Evolutionary conservation across 345 rosid genomes (phyloP).

Genomic region (Physaria fendleri): DNA sequence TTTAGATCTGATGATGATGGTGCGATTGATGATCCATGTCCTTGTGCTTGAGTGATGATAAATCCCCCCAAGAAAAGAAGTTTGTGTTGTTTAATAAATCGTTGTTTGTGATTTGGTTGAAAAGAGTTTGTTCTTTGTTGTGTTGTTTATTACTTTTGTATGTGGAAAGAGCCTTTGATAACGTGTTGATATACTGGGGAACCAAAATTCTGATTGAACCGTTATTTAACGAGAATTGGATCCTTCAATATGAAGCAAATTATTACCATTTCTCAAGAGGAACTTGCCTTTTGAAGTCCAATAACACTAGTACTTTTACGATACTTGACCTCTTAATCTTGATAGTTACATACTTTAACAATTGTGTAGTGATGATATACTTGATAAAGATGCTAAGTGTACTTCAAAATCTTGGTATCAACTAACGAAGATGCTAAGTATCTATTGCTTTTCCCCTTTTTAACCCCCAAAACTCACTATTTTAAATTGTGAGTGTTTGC

Average conservation of each 20-base stretch:
- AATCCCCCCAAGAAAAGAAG: not conserved
- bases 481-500: too few species aligned
- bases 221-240: constrained; percentile 38
- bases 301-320: too few species aligned
- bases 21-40: constrained; percentile 45
- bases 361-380: not conserved
- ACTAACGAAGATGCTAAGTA: constrained; percentile 13
- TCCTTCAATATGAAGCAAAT: constrained; percentile 66
- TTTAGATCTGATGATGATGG: constrained; percentile 38
- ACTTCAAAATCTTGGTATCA: constrained; percentile 7
- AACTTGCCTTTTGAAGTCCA: constrained; percentile 55
- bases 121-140: not conserved
- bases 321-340: constrained; percentile 7
- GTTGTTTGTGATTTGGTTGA: constrained; percentile 8
- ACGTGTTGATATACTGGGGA: constrained; percentile 29
- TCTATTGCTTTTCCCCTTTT: too few species aligned
- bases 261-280: constrained; percentile 37
- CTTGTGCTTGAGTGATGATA: constrained; percentile 43
- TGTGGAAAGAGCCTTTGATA: too few species aligned
- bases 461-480: too few species aligned
- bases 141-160: too few species aligned
- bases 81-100: not conserved
- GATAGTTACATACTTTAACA: not conserved
- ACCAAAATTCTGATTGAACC: constrained; percentile 38
- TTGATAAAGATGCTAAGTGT: constrained; percentile 5